Percentiles rank a stretch among this genome's conserved stretches.
phyloP scores from a whole-genome alignment of 2,329 filamentous ascomycete species.

The Trichoderma lentiforme region DNA sequence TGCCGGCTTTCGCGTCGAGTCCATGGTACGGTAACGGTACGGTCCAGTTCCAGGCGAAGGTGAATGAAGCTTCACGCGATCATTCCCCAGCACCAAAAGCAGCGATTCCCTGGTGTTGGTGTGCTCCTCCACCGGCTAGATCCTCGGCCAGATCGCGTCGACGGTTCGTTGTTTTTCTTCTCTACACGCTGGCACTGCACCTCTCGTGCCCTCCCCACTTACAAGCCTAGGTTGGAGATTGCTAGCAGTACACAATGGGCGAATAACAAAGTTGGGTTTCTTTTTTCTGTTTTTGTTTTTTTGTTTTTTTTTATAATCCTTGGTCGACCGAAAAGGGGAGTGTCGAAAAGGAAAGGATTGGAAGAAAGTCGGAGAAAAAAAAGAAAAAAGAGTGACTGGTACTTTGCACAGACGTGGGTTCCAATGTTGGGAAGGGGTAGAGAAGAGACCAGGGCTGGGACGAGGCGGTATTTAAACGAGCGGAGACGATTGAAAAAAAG shows the following conservation, averaged over 20 bases:
- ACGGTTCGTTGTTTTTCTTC: neutral
- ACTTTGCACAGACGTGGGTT: constrained; percentile 16
- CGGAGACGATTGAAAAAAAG: neutral
- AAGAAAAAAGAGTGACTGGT: constrained; percentile 9
- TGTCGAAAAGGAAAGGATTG: neutral
- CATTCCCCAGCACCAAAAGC: neutral
- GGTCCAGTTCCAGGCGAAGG: neutral
- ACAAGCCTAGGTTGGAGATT: constrained; percentile 4
- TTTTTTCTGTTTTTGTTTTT: neutral
- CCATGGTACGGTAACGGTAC: constrained; percentile 30
- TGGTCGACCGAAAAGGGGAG: neutral
- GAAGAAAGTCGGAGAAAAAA: neutral
- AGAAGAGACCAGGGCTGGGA: constrained; percentile 14
- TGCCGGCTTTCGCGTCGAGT: constrained; percentile 34
- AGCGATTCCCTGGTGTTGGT: neutral
- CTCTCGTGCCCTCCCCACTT: constrained; percentile 12
- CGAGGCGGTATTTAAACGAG: constrained; percentile 24
- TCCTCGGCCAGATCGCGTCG: neutral
- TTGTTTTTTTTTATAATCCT: neutral
- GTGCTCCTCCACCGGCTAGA: neutral
- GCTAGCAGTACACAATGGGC: neutral
- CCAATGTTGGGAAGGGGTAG: constrained; percentile 14
- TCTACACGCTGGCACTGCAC: neutral
- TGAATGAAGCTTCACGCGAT: neutral
- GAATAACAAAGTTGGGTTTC: neutral